Conservation (phyloP, 768 basidiomycete species). For the Plicaturopsis crispa region DNA sequence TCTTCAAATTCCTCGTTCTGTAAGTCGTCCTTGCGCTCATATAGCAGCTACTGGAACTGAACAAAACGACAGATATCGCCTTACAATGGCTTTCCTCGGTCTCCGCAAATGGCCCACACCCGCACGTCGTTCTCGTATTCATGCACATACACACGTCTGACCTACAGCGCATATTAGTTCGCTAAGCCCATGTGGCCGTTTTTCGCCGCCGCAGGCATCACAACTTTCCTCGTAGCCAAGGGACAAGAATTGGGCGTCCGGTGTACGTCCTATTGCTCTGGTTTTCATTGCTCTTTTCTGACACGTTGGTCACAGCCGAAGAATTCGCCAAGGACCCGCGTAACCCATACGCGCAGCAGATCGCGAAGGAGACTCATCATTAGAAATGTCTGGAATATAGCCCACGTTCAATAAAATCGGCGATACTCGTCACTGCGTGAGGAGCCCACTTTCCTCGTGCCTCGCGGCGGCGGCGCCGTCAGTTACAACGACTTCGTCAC, state of each 20-base stretch:
- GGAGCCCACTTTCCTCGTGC: too few relatives aligned
- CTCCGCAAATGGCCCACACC: slow-evolving; percentile 79
- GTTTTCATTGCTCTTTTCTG: background rate
- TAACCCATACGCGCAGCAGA: slow-evolving; percentile 76
- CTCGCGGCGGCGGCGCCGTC: too few relatives aligned
- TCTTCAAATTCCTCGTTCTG: slow-evolving; percentile 11
- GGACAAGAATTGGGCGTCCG: slow-evolving; percentile 63
- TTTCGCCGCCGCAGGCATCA: slow-evolving; percentile 56
- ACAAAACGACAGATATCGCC: too few relatives aligned
- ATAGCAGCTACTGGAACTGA: too few relatives aligned
- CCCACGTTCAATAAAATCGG: too few relatives aligned
- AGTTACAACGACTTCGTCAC: too few relatives aligned
- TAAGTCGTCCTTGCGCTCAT: too few relatives aligned
- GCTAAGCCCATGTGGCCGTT: slow-evolving; percentile 76
- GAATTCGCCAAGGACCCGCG: slow-evolving; percentile 67
- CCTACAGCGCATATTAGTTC: slow-evolving; percentile 34
- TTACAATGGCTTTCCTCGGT: slow-evolving; percentile 70
- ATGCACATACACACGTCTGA: slow-evolving; percentile 5
- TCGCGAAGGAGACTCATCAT: slow-evolving; percentile 56
- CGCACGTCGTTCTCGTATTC: slow-evolving; percentile 34
- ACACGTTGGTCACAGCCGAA: slow-evolving; percentile 52
- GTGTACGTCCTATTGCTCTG: slow-evolving; percentile 41
- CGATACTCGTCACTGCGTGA: too few relatives aligned
- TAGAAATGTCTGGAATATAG: too few relatives aligned
- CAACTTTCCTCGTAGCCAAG: slow-evolving; percentile 58